Conservation (phyloP, 495 filamentous ascomycete species). For the Neurospora sp. region DNA sequence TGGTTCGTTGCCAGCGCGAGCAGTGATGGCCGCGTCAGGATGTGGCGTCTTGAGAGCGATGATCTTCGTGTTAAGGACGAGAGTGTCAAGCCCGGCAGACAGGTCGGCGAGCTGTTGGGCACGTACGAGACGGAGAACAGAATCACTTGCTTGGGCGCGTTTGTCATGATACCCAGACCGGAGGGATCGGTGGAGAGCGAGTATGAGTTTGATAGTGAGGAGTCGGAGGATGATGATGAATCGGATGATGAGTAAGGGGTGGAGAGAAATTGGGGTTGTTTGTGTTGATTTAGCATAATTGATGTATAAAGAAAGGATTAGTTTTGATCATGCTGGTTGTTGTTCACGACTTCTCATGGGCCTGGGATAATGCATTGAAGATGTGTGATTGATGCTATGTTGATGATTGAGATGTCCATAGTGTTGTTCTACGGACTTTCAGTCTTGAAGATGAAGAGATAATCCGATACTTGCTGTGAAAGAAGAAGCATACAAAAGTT, state of each 20-base stretch:
- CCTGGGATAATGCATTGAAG: not conserved
- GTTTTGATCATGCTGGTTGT: not conserved
- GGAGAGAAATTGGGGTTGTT: not conserved
- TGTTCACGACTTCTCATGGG: not conserved
- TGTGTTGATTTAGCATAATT: not conserved
- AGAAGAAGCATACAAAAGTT: not conserved
- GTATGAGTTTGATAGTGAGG: slow-evolving; percentile 32
- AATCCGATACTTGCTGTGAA: too few relatives aligned
- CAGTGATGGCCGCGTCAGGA: slow-evolving; percentile 69
- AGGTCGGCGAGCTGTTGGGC: slow-evolving; percentile 63
- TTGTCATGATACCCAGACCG: slow-evolving; percentile 62
- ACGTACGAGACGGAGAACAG: slow-evolving; percentile 77
- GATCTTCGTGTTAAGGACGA: slow-evolving; percentile 29
- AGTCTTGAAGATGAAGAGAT: too few relatives aligned
- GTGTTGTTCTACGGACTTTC: not conserved
- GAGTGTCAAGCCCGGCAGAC: slow-evolving; percentile 24
- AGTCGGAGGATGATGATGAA: slow-evolving; percentile 32
- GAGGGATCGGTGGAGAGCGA: slow-evolving; percentile 39
- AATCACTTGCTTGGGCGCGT: slow-evolving; percentile 81
- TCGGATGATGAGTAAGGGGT: slow-evolving; percentile 35
- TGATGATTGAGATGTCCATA: not conserved
- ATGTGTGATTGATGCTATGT: not conserved
- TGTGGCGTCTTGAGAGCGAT: slow-evolving; percentile 52
- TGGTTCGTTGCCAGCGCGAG: slow-evolving; percentile 63
- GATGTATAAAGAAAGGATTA: not conserved